Conservation (phyloP, 75 land plant species). For the Ceratopteris richardii region DNA sequence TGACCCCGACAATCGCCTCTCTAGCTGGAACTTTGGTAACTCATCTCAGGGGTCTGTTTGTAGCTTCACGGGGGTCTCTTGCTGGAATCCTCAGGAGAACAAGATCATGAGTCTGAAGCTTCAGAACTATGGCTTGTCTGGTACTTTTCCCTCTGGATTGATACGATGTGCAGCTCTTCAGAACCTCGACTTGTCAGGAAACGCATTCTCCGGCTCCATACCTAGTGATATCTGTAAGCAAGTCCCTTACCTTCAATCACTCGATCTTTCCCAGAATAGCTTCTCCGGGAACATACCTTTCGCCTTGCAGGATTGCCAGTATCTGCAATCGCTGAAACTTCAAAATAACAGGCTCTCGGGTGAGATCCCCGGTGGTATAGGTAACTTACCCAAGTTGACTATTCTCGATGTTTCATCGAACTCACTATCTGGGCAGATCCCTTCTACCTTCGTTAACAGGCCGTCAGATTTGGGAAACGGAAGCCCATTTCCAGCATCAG, state of each 20-base stretch:
- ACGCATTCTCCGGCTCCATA: conserved; percentile 30
- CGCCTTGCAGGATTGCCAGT: conserved; percentile 29
- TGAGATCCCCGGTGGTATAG: conserved; percentile 32
- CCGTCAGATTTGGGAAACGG: conserved; percentile 7
- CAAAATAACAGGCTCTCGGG: conserved; percentile 39
- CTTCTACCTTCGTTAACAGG: conserved; percentile 21
- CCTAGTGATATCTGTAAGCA: conserved; percentile 23
- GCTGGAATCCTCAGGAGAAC: conserved; percentile 54
- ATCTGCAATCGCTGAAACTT: conserved; percentile 32
- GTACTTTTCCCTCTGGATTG: conserved; percentile 33
- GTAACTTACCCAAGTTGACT: conserved; percentile 23
- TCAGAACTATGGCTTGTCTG: conserved; percentile 21
- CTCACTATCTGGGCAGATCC: conserved; percentile 42
- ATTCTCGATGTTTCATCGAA: conserved; percentile 39
- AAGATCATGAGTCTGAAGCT: conserved; percentile 34
- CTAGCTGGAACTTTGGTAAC: conserved; percentile 44
- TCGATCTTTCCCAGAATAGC: conserved; percentile 49
- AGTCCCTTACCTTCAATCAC: conserved; percentile 18
- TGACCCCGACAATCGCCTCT: conserved; percentile 25
- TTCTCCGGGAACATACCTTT: conserved; percentile 41
- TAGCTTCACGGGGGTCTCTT: conserved; percentile 41
- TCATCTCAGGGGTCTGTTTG: conserved; percentile 38
- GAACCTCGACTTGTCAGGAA: conserved; percentile 41
- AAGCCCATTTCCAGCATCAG: not conserved
- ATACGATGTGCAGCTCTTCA: conserved; percentile 26